phyloP scores from a whole-genome alignment of 495 filamentous ascomycete genomes.

The Ascodesmis nigricans region DNA sequence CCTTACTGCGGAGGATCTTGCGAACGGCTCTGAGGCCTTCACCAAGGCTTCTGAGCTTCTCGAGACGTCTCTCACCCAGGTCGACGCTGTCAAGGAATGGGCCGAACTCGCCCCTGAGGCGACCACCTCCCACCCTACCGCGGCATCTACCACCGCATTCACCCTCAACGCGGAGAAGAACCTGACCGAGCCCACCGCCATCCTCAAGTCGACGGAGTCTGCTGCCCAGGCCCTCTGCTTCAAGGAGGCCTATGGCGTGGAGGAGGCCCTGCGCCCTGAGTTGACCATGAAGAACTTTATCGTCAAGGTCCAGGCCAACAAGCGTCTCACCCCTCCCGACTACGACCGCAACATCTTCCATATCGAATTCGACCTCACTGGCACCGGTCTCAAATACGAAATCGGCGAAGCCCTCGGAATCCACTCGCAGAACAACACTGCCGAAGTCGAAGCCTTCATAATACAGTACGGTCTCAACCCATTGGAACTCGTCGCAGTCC shows the following conservation, averaged over 20 bases:
- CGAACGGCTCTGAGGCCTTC: constrained; percentile 24
- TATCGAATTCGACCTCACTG: constrained; percentile 89
- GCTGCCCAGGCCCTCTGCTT: constrained; percentile 75
- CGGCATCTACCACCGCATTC: constrained; percentile 59
- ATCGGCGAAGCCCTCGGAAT: constrained; percentile 97
- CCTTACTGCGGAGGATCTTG: constrained; percentile 33
- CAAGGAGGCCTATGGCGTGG: constrained; percentile 77
- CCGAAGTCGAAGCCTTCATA: constrained; percentile 67
- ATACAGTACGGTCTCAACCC: constrained; percentile 64
- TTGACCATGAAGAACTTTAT: constrained; percentile 64
- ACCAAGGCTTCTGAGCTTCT: constrained; percentile 43
- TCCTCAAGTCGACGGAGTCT: constrained; percentile 53
- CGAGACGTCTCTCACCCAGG: constrained; percentile 40
- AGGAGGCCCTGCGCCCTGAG: constrained; percentile 58
- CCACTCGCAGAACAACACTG: constrained; percentile 73
- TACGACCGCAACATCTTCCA: constrained; percentile 99
- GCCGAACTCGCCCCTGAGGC: constrained; percentile 38
- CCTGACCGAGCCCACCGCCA: constrained; percentile 33
- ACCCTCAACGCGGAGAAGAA: constrained; percentile 57
- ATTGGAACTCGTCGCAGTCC: constrained; percentile 69
- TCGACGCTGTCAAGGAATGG: constrained; percentile 65
- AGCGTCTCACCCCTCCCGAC: constrained; percentile 61
- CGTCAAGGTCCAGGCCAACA: constrained; percentile 83
- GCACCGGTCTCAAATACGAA: constrained; percentile 77
- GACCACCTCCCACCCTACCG: constrained; percentile 32